Conservation (phyloP, 495 filamentous ascomycete species). For the Penicillium desertorum region DNA sequence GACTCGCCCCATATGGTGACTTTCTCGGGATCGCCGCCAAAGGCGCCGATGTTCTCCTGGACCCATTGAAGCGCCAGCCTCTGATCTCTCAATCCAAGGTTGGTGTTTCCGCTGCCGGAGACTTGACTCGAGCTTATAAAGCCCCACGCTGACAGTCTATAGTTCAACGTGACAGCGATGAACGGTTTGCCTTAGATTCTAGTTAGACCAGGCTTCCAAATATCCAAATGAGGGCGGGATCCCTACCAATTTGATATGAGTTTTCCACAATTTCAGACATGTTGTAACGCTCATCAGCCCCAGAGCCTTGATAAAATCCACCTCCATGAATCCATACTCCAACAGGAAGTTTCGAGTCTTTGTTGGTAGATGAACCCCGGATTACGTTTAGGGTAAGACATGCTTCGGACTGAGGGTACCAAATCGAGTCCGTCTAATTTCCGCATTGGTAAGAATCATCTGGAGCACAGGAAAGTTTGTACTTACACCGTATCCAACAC, state of each 20-base stretch:
- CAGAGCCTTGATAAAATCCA: slow-evolving; percentile 52
- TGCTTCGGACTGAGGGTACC: slow-evolving; percentile 50
- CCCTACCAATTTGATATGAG: slow-evolving; percentile 44
- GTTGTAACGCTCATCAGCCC: slow-evolving; percentile 52
- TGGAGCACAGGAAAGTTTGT: background rate
- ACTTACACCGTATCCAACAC: slow-evolving; percentile 46
- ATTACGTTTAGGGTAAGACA: slow-evolving; percentile 59
- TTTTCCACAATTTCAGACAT: slow-evolving; percentile 54
- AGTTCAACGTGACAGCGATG: slow-evolving; percentile 61
- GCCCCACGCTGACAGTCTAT: slow-evolving; percentile 56
- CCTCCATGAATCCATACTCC: slow-evolving; percentile 64
- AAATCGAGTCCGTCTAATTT: slow-evolving; percentile 39
- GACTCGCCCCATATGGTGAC: slow-evolving; percentile 72
- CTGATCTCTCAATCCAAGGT: slow-evolving; percentile 60
- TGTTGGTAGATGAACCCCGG: slow-evolving; percentile 39
- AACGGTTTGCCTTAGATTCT: slow-evolving; percentile 48
- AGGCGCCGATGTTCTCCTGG: slow-evolving; percentile 54
- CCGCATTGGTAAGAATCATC: background rate
- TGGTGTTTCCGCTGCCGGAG: slow-evolving; percentile 46
- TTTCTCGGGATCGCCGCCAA: slow-evolving; percentile 55
- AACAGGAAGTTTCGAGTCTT: slow-evolving; percentile 40
- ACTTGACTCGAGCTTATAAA: slow-evolving; percentile 45
- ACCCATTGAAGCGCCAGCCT: slow-evolving; percentile 63
- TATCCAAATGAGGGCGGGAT: background rate
- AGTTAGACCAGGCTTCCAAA: background rate